Evolutionary conservation across 2,329 filamentous ascomycete genomes (phyloP).

Genomic region (Aspergillus tanneri): DNA sequence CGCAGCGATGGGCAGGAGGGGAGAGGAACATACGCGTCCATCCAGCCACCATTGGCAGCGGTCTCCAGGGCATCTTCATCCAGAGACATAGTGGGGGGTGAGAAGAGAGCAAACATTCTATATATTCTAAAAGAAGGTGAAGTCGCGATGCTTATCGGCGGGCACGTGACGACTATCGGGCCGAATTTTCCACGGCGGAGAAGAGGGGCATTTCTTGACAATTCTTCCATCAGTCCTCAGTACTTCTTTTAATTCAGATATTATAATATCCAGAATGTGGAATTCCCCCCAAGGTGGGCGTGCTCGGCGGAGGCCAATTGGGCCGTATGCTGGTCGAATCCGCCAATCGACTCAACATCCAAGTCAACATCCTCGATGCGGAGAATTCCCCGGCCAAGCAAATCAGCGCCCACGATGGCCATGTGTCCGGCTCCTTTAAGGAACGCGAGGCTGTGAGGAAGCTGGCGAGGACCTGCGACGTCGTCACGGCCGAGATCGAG

Average conservation of each 20-base stretch:
- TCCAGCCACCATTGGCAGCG: slow-evolving; percentile 58
- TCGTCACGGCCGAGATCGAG: slow-evolving; percentile 92
- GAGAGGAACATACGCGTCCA: slow-evolving; percentile 53
- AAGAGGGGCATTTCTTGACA: slow-evolving; percentile 16
- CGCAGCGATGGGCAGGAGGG: too few relatives aligned
- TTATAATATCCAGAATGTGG: too few relatives aligned
- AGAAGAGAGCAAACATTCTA: slow-evolving; percentile 36
- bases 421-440: slow-evolving; percentile 86
- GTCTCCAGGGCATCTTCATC: slow-evolving; percentile 56
- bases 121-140: neutral
- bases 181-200: slow-evolving; percentile 17
- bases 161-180: slow-evolving; percentile 25
- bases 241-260: too few relatives aligned
- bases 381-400: slow-evolving; percentile 79
- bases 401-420: slow-evolving; percentile 70
- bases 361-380: slow-evolving; percentile 75
- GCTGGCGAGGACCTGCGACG: slow-evolving; percentile 73
- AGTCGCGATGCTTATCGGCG: slow-evolving; percentile 23
- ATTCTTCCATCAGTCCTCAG: neutral
- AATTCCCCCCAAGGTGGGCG: slow-evolving; percentile 48
- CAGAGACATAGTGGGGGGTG: too few relatives aligned
- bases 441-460: slow-evolving; percentile 74
- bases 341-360: slow-evolving; percentile 74
- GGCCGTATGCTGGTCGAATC: slow-evolving; percentile 92
- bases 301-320: slow-evolving; percentile 68